A percentile compares a stretch with the other conserved stretches of the same genome.
These are phyloP conservation scores for Euphrasia confusa DNA, from an alignment of 257 asterid species.

Conservation along the genomic window DNA sequence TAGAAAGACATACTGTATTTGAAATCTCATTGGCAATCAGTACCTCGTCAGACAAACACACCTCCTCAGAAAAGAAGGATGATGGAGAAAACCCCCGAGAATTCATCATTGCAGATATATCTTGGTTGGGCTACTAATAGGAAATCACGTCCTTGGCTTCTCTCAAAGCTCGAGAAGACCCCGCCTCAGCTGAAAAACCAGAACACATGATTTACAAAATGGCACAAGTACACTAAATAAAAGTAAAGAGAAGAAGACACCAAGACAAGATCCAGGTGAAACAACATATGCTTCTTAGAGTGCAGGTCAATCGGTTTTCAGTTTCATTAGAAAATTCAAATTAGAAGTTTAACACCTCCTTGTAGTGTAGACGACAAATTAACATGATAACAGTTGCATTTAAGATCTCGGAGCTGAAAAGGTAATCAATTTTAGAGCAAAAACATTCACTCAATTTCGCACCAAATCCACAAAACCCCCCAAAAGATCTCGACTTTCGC, in stretches of 20 bases:
- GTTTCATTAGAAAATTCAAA: slow-evolving; percentile 2
- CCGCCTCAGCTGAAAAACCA: slow-evolving; percentile 32
- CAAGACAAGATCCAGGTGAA: slow-evolving; percentile 3
- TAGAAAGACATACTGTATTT: not conserved
- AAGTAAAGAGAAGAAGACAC: slow-evolving; percentile 17
- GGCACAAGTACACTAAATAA: slow-evolving; percentile 2
- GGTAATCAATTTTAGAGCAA: slow-evolving; percentile 20
- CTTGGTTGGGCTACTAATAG: slow-evolving; percentile 32
- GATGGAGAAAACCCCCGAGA: slow-evolving; percentile 60
- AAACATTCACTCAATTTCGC: slow-evolving; percentile 7
- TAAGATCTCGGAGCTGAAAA: slow-evolving; percentile 31
- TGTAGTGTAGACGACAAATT: not conserved
- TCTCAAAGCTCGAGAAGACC: slow-evolving; percentile 31
- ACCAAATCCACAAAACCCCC: slow-evolving; percentile 15
- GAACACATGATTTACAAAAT: slow-evolving; percentile 26
- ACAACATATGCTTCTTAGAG: slow-evolving; percentile 2
- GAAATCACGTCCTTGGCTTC: slow-evolving; percentile 28
- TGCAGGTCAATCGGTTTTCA: not conserved
- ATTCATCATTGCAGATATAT: slow-evolving; percentile 55
- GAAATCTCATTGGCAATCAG: not conserved
- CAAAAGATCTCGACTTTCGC: slow-evolving; percentile 14
- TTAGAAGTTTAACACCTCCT: not conserved
- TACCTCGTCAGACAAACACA: slow-evolving; percentile 62
- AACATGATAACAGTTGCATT: slow-evolving; percentile 40
- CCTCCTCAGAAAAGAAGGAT: slow-evolving; percentile 68